Evolutionary conservation across 805 yeast species (phyloP), one percentile per base, ranked within the genome.

Genomic region (Nakazawaea wickerhamii): DNA sequence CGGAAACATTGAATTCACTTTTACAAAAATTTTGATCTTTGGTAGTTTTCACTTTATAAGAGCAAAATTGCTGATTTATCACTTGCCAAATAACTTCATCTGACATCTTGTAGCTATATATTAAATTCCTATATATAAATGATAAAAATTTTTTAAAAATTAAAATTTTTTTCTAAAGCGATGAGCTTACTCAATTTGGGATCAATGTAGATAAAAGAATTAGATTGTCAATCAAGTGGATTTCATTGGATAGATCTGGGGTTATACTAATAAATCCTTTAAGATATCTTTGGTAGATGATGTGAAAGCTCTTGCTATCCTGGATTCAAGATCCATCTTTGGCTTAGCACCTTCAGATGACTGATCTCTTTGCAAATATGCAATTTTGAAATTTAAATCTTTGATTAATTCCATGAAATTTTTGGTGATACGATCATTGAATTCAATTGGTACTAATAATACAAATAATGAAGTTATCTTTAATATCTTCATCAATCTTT

Each of bases 71-170:
- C 61, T 88, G 89, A 68, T 89, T 89, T 54, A 93, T 87, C 47
- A 91, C 93, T 69, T 87, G 95, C 99, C 99, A 93, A 57, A 93
- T 87, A 52, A 93, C 81, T 76, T 90, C 83, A 69, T 80, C 86
- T 33, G 85, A 77, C 71, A 66, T 38, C 25, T 18, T 38, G 15
- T 36, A 18, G 10, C 8, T 23, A 26, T 25, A 15, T 23, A 15
- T 23, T 6, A n/a, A 23, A n/a, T 33, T 33, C 25, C 13, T 19
- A 11, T 33, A 20, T 17, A 20, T 13, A 21, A 33, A 33, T 20
- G 21, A 33, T 20, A 33, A 33, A 33, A 33, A 20, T 23, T 35
- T 35, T 35, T 17, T 9, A 6, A 14, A 17, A 17, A 23, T 14
- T 7, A 33, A 33, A 33, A 33, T 19, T 33, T 33, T 35, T 23